These are phyloP conservation scores for Neonothopanus nambi DNA, from an alignment of 1,284 basidiomycete species.

Conservation along the genomic window DNA sequence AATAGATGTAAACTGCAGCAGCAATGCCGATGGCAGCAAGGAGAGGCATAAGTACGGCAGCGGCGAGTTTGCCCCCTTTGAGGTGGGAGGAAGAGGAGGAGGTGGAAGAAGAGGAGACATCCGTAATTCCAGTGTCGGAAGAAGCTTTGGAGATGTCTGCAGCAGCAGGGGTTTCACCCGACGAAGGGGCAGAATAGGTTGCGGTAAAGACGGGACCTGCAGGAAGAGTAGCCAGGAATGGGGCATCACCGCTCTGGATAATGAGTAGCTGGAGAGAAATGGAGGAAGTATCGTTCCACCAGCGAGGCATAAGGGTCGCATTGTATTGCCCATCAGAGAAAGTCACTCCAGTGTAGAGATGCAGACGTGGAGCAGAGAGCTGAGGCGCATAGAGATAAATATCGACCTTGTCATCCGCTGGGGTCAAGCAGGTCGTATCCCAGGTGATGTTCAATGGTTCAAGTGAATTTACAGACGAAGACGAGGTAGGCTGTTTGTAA, in stretches of 20 bases:
- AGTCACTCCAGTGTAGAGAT: conserved; percentile 63
- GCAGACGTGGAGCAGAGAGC: conserved; percentile 47
- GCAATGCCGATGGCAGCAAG: conserved; percentile 56
- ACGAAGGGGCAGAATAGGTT: conserved; percentile 52
- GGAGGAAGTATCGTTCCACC: conserved; percentile 73
- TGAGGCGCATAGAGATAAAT: conserved; percentile 73
- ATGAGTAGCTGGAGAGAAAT: conserved; percentile 68
- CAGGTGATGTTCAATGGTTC: conserved; percentile 67
- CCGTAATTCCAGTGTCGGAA: conserved; percentile 36
- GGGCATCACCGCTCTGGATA: conserved; percentile 51
- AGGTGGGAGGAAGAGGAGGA: conserved; percentile 40
- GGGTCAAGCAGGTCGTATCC: conserved; percentile 60
- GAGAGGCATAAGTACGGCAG: conserved; percentile 75
- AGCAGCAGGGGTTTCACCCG: conserved; percentile 41
- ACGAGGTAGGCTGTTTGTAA: conserved; percentile 55
- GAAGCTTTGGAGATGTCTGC: conserved; percentile 34
- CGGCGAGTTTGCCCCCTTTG: conserved; percentile 71
- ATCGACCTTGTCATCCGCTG: conserved; percentile 50
- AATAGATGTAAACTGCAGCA: conserved; percentile 54
- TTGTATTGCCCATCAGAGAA: conserved; percentile 57
- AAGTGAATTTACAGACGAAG: conserved; percentile 39
- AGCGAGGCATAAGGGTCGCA: conserved; percentile 60
- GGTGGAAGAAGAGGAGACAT: conserved; percentile 36
- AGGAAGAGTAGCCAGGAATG: conserved; percentile 58
- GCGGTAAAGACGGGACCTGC: conserved; percentile 76